Percentiles rank a stretch among this genome's conserved stretches.
phyloP scores from a whole-genome alignment of 1,284 basidiomycete species.

The Vanrija humicola region DNA sequence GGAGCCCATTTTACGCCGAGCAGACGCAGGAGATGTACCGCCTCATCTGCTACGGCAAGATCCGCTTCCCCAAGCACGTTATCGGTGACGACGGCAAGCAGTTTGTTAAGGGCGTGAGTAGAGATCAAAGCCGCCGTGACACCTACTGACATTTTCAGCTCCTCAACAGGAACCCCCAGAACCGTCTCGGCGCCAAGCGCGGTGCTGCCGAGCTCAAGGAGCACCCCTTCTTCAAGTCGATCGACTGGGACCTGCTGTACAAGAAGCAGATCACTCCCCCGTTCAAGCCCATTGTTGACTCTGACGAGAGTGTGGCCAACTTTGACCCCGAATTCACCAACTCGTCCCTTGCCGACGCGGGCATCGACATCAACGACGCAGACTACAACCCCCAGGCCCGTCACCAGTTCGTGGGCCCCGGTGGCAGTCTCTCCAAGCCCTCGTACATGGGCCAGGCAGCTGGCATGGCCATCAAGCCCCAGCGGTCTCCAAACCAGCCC shows the following conservation, averaged over 20 bases:
- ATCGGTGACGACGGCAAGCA: conserved; percentile 98
- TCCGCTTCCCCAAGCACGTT: conserved; percentile 89
- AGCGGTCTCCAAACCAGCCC: conserved; percentile 26
- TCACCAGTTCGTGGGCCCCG: conserved; percentile 47
- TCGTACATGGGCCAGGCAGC: conserved; percentile 31
- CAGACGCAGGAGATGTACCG: conserved; percentile 99
- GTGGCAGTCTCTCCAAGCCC: conserved; percentile 37
- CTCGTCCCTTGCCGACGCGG: conserved; percentile 48
- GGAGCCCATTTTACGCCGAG: conserved; percentile 99
- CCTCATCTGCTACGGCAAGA: conserved; percentile 94
- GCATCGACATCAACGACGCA: conserved; percentile 59
- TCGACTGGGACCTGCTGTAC: conserved; percentile 84
- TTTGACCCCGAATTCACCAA: conserved; percentile 97
- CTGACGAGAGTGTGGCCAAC: conserved; percentile 94
- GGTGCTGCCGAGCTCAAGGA: conserved; percentile 94
- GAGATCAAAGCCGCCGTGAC: no score
- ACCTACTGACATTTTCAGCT: conserved; percentile 56
- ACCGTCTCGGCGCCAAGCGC: conserved; percentile 84
- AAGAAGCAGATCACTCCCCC: conserved; percentile 91
- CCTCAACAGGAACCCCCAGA: conserved; percentile 94
- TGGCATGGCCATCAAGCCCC: conserved; percentile 44
- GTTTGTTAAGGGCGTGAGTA: conserved; percentile 93
- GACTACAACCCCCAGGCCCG: conserved; percentile 23
- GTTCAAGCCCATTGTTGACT: conserved; percentile 97
- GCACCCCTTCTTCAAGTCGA: conserved; percentile 88